Base-by-base conservation (phyloP, 805 yeast genomes). In the Candida coquimbonensis region DNA sequence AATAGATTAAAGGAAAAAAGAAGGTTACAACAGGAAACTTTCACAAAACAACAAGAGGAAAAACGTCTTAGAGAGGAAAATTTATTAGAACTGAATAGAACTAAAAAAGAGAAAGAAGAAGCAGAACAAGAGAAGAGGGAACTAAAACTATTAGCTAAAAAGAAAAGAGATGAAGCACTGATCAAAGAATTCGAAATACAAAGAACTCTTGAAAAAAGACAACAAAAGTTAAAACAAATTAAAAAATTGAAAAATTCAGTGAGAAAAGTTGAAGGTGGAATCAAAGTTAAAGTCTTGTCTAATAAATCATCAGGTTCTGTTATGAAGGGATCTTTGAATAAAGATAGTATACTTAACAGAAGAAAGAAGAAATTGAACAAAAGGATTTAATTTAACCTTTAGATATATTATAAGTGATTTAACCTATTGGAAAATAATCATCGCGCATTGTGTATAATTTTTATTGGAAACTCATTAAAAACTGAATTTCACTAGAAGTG, bases 1-100 rank as follows among this genome's bases (percentile, higher is more conserved):
- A 52, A 58, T 43, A 51, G 52, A 43, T 37, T 59, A 43, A 62
- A 59, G 39, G 46, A 46, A 38, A 61, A 60, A 51, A 60, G 63
- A 54, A 51, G 51, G 38, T 46, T 44, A 42, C 61, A 59, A 31
- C 60, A 57, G 38, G 51, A 50, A 17, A 52, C 42, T 25, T 56
- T 53, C 35, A 27, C 36, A 8, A 53, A 56, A 38, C 63, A 59
- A 38, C 57, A 57, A 33, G 56, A 50, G 33, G 33, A 52, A 34
- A 56, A 54, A 43, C 57, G 48, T 34, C 29, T 38, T 21, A 59
- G 46, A 40, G 55, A 53, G 31, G 42, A 47, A 36, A 45, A 53
- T 27, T 35, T 57, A 4, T 51, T 48, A 26, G 53, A 54, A 38
- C 50, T 49, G 35, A 55, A 55, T 27, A 26, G 53, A 26, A 12